Conservation (phyloP, 2,329 filamentous ascomycete species). For the Colletotrichum spinosum region DNA sequence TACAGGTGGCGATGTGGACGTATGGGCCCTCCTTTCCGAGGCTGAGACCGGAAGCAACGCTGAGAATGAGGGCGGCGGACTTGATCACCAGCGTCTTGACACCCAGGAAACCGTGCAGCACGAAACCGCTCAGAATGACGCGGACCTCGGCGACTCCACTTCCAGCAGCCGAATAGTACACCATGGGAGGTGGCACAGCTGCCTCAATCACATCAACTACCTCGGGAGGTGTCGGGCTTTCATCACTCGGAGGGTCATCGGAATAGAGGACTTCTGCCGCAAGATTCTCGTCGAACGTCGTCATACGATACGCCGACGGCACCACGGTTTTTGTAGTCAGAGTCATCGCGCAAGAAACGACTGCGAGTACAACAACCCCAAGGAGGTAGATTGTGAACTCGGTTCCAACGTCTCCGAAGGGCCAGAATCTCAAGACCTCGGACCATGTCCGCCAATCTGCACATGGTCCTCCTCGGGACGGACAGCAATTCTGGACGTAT, state of each 20-base stretch:
- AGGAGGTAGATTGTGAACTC: constrained; percentile 82
- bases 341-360: constrained; percentile 81
- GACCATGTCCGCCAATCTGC: constrained; percentile 69
- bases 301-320: constrained; percentile 86
- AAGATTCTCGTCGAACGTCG: constrained; percentile 93
- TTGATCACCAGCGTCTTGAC: constrained; percentile 89
- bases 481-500: constrained; percentile 62
- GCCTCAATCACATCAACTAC: constrained; percentile 51
- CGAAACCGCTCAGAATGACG: constrained; percentile 97
- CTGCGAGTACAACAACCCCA: constrained; percentile 76
- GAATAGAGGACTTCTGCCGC: constrained; percentile 64
- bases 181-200: constrained; percentile 73
- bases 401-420: constrained; percentile 68
- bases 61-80: constrained; percentile 83
- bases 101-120: constrained; percentile 94
- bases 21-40: constrained; percentile 95
- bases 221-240: constrained; percentile 56
- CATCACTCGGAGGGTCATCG: constrained; percentile 55
- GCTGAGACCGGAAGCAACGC: constrained; percentile 91
- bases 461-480: constrained; percentile 57
- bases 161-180: constrained; percentile 95
- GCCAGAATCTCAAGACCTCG: constrained; percentile 57
- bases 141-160: constrained; percentile 97
- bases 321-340: constrained; percentile 94
- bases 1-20: constrained; percentile 96